Base-by-base conservation (phyloP, 345 rosid genomes). In the Erucastrum elatum region DNA sequence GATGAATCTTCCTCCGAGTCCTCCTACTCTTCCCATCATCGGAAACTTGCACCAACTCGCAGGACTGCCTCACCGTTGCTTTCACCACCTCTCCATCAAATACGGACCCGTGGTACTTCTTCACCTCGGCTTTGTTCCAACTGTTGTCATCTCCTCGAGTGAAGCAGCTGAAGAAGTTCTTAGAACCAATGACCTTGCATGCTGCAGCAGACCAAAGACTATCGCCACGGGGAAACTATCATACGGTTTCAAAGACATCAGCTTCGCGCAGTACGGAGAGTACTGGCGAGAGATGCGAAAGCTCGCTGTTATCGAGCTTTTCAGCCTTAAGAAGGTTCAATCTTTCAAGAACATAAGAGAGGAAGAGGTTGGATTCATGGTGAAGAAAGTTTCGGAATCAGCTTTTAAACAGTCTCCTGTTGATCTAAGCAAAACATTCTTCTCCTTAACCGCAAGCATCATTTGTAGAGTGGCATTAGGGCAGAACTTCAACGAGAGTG, bases 251-350 rank as follows among this genome's bases (percentile, higher is more conserved):
- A 9, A 37, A 0, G 90, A 86, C 68, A 1, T 89, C 49, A 86
- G 44, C 34, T 87, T 81, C 30, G 33, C 86, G 6, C 85, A 86
- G 0, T 84, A 82, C 13, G 64, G 58, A 12, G 78, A 30, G 3
- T 82, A 81, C 34, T 83, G 87, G 87, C 81, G 81, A 37, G 86
- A 84, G 74, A 77, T 83, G 51, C 70, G 86, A 10, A 86, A 83
- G 71, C 26, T 82, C 8, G 80, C 83, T 9, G 76, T 49, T 0
- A 13, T 81, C 26, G 82, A 82, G 72, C 84, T 86, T 55, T 87
- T 87, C 41, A 84, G 60, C 61, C 25, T 82, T 0, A 82, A 37
- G 1, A 67, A 80, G 27, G 84, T 81, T 16, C 82, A 77, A 29
- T 68, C 75, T 8, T 86, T 75, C 15, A 76, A 62, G 21, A 72